Evolutionary conservation across 306 rosid species (phyloP).

Genomic region (Prunus salicina): DNA sequence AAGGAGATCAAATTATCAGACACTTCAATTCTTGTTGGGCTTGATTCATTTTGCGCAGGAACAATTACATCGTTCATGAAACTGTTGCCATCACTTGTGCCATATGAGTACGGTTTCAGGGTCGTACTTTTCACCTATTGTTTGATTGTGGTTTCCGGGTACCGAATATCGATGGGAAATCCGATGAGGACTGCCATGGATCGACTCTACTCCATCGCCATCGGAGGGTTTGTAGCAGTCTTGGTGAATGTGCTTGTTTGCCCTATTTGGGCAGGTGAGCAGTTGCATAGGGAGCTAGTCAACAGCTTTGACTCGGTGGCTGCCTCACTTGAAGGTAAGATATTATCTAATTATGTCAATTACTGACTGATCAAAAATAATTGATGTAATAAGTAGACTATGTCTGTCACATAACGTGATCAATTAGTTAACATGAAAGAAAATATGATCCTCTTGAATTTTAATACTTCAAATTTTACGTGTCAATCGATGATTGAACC

Average conservation of each 20-base stretch:
- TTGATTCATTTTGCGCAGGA: conserved; percentile 30
- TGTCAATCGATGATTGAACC: no score
- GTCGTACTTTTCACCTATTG: conserved; percentile 57
- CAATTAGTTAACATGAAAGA: no score
- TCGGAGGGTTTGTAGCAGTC: conserved; percentile 67
- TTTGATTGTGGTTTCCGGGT: conserved; percentile 61
- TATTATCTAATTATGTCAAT: not conserved
- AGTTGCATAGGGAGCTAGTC: conserved; percentile 54
- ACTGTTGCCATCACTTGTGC: conserved; percentile 49
- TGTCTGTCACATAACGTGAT: not conserved
- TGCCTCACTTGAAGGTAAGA: conserved; percentile 62
- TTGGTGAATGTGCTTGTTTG: conserved; percentile 51
- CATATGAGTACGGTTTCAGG: conserved; percentile 69
- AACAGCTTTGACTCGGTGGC: conserved; percentile 51
- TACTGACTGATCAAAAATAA: not conserved
- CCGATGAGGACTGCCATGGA: conserved; percentile 53
- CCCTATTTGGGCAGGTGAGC: conserved; percentile 83
- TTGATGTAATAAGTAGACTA: not conserved
- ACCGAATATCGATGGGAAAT: conserved; percentile 52
- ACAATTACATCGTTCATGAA: conserved; percentile 60
- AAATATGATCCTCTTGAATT: no score
- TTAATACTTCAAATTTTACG: no score
- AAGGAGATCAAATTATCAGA: not conserved
- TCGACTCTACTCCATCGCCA: conserved; percentile 61
- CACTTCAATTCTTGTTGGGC: not conserved